Evolutionary conservation across 2,329 filamentous ascomycete genomes (phyloP).

Genomic region (Chrysoporthe austroafricana): DNA sequence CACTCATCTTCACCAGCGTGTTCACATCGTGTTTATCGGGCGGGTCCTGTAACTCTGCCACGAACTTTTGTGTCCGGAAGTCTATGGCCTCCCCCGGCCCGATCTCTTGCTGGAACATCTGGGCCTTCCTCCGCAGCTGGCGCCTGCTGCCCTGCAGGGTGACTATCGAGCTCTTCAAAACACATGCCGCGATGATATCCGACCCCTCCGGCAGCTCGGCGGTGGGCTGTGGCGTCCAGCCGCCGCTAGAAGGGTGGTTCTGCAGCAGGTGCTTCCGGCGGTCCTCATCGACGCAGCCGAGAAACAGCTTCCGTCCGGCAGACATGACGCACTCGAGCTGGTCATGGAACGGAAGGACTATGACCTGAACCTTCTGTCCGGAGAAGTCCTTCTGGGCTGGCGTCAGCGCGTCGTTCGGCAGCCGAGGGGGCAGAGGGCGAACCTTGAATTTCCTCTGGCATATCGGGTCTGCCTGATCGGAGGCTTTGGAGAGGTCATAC

Average conservation of each 20-base stretch:
- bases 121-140: neutral
- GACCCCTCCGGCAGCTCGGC: neutral
- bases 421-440: neutral
- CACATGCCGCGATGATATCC: constrained; percentile 2
- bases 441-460: constrained; percentile 18
- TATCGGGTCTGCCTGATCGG: neutral
- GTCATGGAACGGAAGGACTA: constrained; percentile 5
- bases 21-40: neutral
- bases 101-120: constrained; percentile 4
- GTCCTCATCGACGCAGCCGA: constrained; percentile 6
- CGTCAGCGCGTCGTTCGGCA: neutral
- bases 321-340: constrained; percentile 14
- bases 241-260: neutral
- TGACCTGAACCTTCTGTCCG: constrained; percentile 10
- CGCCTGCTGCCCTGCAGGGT: constrained; percentile 2
- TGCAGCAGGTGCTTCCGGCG: neutral
- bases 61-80: neutral
- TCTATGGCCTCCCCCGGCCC: neutral
- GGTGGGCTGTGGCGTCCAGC: neutral
- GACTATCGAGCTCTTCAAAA: neutral
- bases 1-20: constrained; percentile 4
- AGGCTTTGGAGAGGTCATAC: neutral
- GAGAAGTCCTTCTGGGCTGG: constrained; percentile 7
- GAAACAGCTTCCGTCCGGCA: constrained; percentile 14
- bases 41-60: neutral